Evolutionary conservation across 768 basidiomycete species (phyloP).

Genomic region (Coprinopsis sp.): DNA sequence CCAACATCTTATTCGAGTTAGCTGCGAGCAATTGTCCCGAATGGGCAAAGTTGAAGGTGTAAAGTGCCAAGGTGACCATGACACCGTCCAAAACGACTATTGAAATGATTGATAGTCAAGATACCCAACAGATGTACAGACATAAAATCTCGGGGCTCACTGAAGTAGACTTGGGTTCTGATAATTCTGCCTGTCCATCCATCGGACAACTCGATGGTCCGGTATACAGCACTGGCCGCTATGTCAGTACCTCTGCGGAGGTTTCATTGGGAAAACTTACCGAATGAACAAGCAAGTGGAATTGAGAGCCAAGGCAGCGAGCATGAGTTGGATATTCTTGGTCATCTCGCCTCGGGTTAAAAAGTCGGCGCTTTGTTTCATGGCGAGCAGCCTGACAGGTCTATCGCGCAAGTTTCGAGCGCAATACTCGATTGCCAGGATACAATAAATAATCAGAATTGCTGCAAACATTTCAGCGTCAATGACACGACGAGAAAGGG

Average conservation of each 20-base stretch:
- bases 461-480: conserved; percentile 21
- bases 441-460: conserved; percentile 37
- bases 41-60: conserved; percentile 42
- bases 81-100: conserved; percentile 49
- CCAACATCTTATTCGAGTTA: no score
- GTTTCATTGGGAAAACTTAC: conserved; percentile 20
- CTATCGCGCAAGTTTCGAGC: conserved; percentile 33
- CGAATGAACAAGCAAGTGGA: conserved; percentile 44
- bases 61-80: conserved; percentile 47
- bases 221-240: conserved; percentile 34
- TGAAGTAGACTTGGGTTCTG: conserved; percentile 34
- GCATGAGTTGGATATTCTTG: conserved; percentile 25
- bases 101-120: not conserved
- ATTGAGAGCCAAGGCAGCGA: conserved; percentile 32
- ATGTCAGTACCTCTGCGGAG: not conserved
- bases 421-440: conserved; percentile 42
- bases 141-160: conserved; percentile 18
- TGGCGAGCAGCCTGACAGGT: conserved; percentile 20
- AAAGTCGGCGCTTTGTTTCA: conserved; percentile 5
- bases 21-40: conserved; percentile 38
- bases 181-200: conserved; percentile 40
- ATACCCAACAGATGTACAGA: not conserved
- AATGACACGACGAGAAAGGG: not conserved
- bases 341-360: conserved; percentile 16
- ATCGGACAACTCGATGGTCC: conserved; percentile 36